These are phyloP conservation scores for Candida palmyrensis DNA, from an alignment of 805 yeast genomes.

Conservation along the genomic window DNA sequence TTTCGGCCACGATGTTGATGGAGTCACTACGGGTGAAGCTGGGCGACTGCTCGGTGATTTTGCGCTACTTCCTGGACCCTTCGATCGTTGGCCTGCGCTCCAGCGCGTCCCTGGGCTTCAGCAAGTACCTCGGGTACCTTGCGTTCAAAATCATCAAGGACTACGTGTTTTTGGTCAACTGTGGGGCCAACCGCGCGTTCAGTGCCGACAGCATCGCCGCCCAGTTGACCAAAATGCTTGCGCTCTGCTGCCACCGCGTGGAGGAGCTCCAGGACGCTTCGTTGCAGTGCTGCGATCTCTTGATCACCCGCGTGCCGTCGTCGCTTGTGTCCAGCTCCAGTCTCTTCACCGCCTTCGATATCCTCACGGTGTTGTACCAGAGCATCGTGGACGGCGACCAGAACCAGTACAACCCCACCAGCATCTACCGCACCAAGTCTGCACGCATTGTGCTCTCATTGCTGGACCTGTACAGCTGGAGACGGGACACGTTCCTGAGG, in stretches of 20 bases:
- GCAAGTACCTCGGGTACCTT: slow-evolving; percentile 61
- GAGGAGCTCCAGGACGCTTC: slow-evolving; percentile 74
- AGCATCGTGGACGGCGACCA: slow-evolving; percentile 80
- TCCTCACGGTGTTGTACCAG: slow-evolving; percentile 70
- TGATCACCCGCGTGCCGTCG: slow-evolving; percentile 67
- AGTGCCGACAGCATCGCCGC: slow-evolving; percentile 52
- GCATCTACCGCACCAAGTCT: slow-evolving; percentile 45
- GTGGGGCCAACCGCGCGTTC: slow-evolving; percentile 51
- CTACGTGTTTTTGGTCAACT: slow-evolving; percentile 47
- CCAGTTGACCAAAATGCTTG: slow-evolving; percentile 65
- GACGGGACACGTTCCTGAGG: slow-evolving; percentile 58
- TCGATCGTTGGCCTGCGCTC: no score
- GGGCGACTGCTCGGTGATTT: slow-evolving; percentile 76
- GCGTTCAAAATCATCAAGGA: slow-evolving; percentile 55
- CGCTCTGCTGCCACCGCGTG: slow-evolving; percentile 74
- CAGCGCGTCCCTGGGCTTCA: slow-evolving; percentile 61
- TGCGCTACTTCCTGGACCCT: slow-evolving; percentile 83
- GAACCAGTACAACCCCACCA: slow-evolving; percentile 81
- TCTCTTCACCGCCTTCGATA: slow-evolving; percentile 74
- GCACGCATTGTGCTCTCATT: slow-evolving; percentile 51
- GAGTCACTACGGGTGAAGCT: slow-evolving; percentile 74
- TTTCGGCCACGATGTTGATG: slow-evolving; percentile 74
- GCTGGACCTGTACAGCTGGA: slow-evolving; percentile 74
- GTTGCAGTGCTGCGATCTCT: slow-evolving; percentile 63
- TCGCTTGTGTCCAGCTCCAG: slow-evolving; percentile 70